These are phyloP conservation scores for Fragilariopsis cylindrus DNA, from an alignment of 108 stramenopile genomes.

Conservation along the genomic window DNA sequence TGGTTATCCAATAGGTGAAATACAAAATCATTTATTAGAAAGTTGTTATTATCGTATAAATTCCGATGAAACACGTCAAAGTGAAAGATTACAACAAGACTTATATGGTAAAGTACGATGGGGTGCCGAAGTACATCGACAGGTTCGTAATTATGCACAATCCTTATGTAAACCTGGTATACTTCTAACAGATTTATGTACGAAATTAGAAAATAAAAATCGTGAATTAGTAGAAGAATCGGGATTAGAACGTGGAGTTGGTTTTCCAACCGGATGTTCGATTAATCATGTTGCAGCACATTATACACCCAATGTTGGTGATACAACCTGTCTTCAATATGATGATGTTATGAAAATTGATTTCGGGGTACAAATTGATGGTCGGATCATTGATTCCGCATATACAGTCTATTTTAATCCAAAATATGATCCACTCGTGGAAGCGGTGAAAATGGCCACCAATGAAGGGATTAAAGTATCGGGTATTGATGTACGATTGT, in stretches of 20 bases:
- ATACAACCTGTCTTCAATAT: constrained; percentile 88
- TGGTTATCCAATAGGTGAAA: constrained; percentile 89
- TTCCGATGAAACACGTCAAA: constrained; percentile 80
- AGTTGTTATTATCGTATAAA: constrained; percentile 84
- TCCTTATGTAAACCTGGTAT: constrained; percentile 96
- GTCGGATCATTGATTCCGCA: constrained; percentile 98
- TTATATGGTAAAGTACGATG: constrained; percentile 89
- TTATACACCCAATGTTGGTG: constrained; percentile 97
- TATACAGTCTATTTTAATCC: constrained; percentile 98
- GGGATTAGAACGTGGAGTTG: constrained; percentile 93
- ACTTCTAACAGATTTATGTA: constrained; percentile 94
- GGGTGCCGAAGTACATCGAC: constrained; percentile 95
- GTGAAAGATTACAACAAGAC: constrained; percentile 82
- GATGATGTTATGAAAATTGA: constrained; percentile 98
- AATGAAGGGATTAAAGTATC: constrained; percentile 90
- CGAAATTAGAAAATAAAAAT: constrained; percentile 92
- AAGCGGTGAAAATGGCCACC: constrained; percentile 95
- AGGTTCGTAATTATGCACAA: constrained; percentile 95
- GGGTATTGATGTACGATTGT: constrained; percentile 96
- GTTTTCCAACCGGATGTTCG: constrained; percentile 97
- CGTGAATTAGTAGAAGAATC: constrained; percentile 84
- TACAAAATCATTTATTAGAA: constrained; percentile 81
- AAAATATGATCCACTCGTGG: constrained; percentile 87
- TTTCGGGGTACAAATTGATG: constrained; percentile 99
- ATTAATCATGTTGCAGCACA: constrained; percentile 99